Base-by-base conservation (phyloP, 176 grass and related monocot species). In the Themeda triandra region DNA sequence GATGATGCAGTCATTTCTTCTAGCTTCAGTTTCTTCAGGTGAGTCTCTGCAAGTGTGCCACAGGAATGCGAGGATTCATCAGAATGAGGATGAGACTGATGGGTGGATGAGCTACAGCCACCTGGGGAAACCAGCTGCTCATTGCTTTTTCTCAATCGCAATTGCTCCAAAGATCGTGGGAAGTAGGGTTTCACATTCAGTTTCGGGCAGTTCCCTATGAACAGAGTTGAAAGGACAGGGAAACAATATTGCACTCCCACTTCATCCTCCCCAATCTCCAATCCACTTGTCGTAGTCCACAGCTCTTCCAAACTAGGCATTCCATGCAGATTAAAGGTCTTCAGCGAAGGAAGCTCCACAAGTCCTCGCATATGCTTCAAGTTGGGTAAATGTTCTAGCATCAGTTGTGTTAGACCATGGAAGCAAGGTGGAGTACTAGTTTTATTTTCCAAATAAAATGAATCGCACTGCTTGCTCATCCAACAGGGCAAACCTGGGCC, bases 241-340 rank as follows among this genome's bases (percentile, higher is more conserved):
- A 73, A 73, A 46, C 70, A 73, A 17, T 14, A 45, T 45, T 46
- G 40, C 6, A 18, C 41, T 28, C 24, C n/a, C 41, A 4, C 40
- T 72, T 72, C 40, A 46, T 73, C 66, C 6, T 40, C 24, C 70
- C 70, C 40, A 73, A 44, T 44, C 24, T 71, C 68, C 5, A 27
- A 18, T 17, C 24, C 24, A 29, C 1, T 17, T 45, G 41, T 46
- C 1, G 69, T 72, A 27, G 21, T 45, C 69, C 69, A 72, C 25
- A 75, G 46, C 39, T 73, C 72, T 10, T 75, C 71, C 71, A 75
- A 21, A 75, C 5, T 75, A 51, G 71, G 71, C 71, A 75, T 75
- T 53, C 9, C 13, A 0, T 32, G 2, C 45, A 75, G 8, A 4
- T 21, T 4, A 4, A 75, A 19, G 25, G 3, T 17, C 24, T 75